phyloP scores from a whole-genome alignment of 805 yeast genomes.

The Candida silvicultrix region DNA sequence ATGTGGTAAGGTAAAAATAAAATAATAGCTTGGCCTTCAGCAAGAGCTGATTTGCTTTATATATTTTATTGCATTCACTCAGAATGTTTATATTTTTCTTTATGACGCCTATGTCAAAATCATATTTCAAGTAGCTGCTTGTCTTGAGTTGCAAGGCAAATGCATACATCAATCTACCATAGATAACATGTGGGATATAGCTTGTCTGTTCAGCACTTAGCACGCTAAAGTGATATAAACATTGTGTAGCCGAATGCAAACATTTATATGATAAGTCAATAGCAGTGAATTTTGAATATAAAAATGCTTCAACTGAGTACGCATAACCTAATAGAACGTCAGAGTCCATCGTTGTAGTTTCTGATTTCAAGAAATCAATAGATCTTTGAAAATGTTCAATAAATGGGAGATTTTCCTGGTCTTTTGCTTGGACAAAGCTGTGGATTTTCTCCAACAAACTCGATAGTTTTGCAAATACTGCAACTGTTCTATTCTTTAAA shows the following conservation, averaged over 20 bases:
- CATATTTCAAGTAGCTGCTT: slow-evolving; percentile 13
- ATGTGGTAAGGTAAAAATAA: slow-evolving; percentile 22
- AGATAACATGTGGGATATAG: slow-evolving; percentile 15
- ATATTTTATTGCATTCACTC: slow-evolving; percentile 10
- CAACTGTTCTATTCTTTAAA: slow-evolving; percentile 35
- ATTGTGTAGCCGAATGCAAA: slow-evolving; percentile 14
- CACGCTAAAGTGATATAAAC: slow-evolving; percentile 10
- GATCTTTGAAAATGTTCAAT: slow-evolving; percentile 12
- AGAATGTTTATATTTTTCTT: slow-evolving; percentile 11
- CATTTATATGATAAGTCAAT: slow-evolving; percentile 14
- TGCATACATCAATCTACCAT: slow-evolving; percentile 22
- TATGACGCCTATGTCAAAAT: slow-evolving; percentile 11
- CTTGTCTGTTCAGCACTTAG: slow-evolving; percentile 12
- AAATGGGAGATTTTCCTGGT: slow-evolving; percentile 12
- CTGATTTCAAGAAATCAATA: slow-evolving; percentile 7
- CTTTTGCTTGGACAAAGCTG: slow-evolving; percentile 8
- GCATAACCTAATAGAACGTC: slow-evolving; percentile 14
- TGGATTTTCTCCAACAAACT: slow-evolving; percentile 53
- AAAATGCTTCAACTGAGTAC: slow-evolving; percentile 19
- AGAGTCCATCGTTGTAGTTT: slow-evolving; percentile 6
- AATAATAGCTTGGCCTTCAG: slow-evolving; percentile 17
- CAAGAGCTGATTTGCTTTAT: slow-evolving; percentile 14
- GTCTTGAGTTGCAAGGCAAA: slow-evolving; percentile 22
- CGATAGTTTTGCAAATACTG: slow-evolving; percentile 52
- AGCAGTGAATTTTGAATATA: slow-evolving; percentile 16